These are phyloP conservation scores for Clathrus columnatus DNA, from an alignment of 768 basidiomycete genomes.

Conservation along the genomic window DNA sequence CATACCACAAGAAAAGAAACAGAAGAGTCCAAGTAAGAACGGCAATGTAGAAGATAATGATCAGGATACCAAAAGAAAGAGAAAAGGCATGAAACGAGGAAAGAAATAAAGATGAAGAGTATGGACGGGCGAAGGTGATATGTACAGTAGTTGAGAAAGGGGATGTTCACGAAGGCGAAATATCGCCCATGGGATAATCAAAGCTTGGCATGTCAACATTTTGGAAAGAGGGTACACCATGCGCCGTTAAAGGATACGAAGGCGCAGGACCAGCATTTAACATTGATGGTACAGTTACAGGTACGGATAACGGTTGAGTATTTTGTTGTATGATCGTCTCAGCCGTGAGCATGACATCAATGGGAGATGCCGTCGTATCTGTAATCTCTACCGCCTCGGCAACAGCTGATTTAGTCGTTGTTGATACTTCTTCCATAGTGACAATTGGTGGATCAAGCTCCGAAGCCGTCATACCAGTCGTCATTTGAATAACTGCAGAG, in stretches of 20 bases:
- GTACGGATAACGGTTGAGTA: constrained; percentile 13
- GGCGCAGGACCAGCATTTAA: constrained; percentile 5
- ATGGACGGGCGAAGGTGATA: background rate
- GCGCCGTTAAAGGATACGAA: background rate
- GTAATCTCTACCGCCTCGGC: constrained; percentile 75
- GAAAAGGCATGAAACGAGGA: background rate
- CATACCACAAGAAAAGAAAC: constrained; percentile 16
- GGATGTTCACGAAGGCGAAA: background rate
- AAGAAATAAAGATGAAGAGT: background rate
- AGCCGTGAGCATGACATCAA: constrained; percentile 73
- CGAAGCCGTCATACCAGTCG: constrained; percentile 29
- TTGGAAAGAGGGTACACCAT: background rate
- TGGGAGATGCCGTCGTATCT: constrained; percentile 63
- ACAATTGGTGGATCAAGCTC: constrained; percentile 28
- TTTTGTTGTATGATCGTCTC: constrained; percentile 42
- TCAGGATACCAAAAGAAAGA: background rate
- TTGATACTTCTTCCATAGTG: constrained; percentile 49
- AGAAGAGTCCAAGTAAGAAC: constrained; percentile 10
- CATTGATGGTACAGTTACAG: constrained; percentile 20
- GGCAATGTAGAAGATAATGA: background rate
- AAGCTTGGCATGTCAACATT: constrained; percentile 3
- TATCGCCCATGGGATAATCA: constrained; percentile 8
- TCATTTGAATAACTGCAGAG: constrained; percentile 30
- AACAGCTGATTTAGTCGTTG: constrained; percentile 66
- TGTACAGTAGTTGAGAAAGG: too few species aligned